Base-by-base conservation (phyloP, 805 yeast species). In the Ogataea nitratoaversa region DNA sequence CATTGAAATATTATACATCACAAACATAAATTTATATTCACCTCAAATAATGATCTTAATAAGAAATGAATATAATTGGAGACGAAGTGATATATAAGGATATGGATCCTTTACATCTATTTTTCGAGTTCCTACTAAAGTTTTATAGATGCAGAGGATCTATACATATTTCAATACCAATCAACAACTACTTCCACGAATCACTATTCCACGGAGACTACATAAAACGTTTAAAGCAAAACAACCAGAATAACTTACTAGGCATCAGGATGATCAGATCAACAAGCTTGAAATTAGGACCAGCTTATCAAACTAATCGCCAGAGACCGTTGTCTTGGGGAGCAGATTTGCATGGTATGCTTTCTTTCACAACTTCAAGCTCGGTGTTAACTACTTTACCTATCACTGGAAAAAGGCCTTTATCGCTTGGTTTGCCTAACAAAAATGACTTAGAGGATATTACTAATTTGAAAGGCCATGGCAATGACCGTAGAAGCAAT, bases 31-130 rank as follows among this genome's bases (percentile, higher is more conserved):
- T 25, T 20, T 5, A 25, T 11, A 17, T 9, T 19, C 18, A 18
- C 22, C 8, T 25, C 19, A 19, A 25, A 25, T 11, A 25, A 34
- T 34, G 37, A 12, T n/a, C 24, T 17, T 23, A 17, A 14, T 9
- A 14, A 22, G 32, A 22, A 29, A 48, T 41, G 51, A 41, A 28
- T 23, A 41, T 62, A 63, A 65, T 46, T 44, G 30, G 53, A 47
- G 22, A 50, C 35, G 46, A 47, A 34, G 38, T 28, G 31, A 36
- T 43, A 36, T 32, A 44, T 48, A 42, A 38, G 40, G 19, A 33
- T 30, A 32, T 41, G 22, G 48, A 46, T 42, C 50, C 52, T 29
- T 30, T 50, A 28, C 48, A 38, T 27, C 35, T 37, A 47, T 19
- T 46, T 37, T 24, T 42, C 42, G 34, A 42, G 30, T 25, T 41